Evolutionary conservation across 352 stramenopile genomes (phyloP).

Genomic region (Phytophthora crassamura): DNA sequence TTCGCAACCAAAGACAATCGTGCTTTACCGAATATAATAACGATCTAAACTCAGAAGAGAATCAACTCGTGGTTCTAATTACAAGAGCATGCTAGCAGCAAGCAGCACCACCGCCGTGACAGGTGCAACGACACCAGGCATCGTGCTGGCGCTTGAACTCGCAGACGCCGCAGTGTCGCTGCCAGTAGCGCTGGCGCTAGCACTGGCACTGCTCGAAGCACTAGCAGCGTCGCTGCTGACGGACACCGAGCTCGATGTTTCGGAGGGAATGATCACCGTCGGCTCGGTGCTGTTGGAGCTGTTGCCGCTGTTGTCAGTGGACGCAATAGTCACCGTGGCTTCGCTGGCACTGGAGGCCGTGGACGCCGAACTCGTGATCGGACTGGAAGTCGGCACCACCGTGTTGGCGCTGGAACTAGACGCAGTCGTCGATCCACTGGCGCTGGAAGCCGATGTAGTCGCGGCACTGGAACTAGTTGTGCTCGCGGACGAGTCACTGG

Average conservation of each 20-base stretch:
- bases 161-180: too few relatives aligned
- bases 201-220: not conserved
- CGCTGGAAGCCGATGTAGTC: conserved; percentile 1
- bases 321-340: conserved; percentile 4
- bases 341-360: not conserved
- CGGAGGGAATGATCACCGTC: conserved; percentile 1
- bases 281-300: conserved; percentile 9
- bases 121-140: too few relatives aligned
- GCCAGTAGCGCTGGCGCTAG: not conserved
- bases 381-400: not conserved
- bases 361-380: not conserved
- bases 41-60: too few relatives aligned
- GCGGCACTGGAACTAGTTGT: not conserved
- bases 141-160: not conserved
- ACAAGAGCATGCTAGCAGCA: too few relatives aligned
- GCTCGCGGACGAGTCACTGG: conserved; percentile 5
- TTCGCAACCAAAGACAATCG: too few relatives aligned
- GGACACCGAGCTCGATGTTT: conserved; percentile 3
- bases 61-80: too few relatives aligned
- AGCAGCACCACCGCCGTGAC: too few relatives aligned
- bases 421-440: not conserved
- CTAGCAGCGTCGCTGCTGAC: not conserved
- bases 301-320: not conserved
- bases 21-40: too few relatives aligned
- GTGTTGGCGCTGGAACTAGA: not conserved